A percentile compares a stretch with the other conserved stretches of the same genome.
Conservation (phyloP, 192 early-diverging fungal species). For the Coemansia sp. region DNA sequence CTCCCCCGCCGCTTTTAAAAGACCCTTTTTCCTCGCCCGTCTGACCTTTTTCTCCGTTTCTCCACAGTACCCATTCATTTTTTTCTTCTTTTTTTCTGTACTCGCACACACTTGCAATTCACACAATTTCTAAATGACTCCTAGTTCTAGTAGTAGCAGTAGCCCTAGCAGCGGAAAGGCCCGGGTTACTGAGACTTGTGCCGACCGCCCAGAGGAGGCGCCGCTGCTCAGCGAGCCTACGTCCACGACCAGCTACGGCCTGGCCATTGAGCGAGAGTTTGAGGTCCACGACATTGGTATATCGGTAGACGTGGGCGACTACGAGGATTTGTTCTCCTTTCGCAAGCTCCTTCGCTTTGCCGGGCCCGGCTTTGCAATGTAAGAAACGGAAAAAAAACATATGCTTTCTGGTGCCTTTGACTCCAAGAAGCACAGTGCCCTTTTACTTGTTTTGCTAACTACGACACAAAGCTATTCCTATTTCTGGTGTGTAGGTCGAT, state of each 20-base stretch:
- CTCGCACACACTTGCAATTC: slow-evolving; percentile 2
- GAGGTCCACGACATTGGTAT: slow-evolving; percentile 42
- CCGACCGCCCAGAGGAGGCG: slow-evolving; percentile 4
- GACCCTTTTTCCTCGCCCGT: not conserved
- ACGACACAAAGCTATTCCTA: not conserved
- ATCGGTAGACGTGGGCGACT: slow-evolving; percentile 55
- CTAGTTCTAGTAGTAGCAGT: not conserved
- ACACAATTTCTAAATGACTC: not conserved
- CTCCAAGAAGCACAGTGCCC: not conserved
- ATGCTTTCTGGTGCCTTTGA: not conserved
- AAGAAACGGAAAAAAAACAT: slow-evolving; percentile 6
- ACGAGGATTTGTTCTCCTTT: slow-evolving; percentile 56
- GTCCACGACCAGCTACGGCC: slow-evolving; percentile 10
- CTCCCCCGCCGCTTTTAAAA: not conserved
- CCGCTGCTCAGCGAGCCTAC: slow-evolving; percentile 9
- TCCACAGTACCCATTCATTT: not conserved
- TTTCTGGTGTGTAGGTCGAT: slow-evolving; percentile 48
- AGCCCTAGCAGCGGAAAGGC: not conserved
- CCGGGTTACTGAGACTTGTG: not conserved
- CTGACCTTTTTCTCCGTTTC: not conserved
- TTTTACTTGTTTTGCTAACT: slow-evolving; percentile 1
- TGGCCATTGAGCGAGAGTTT: slow-evolving; percentile 36
- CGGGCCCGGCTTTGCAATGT: slow-evolving; percentile 62
- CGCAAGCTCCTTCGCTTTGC: slow-evolving; percentile 62
- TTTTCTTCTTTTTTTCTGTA: not conserved